Evolutionary conservation across 192 early-diverging fungal genomes (phyloP).

Genomic region (Linnemannia zychae): DNA sequence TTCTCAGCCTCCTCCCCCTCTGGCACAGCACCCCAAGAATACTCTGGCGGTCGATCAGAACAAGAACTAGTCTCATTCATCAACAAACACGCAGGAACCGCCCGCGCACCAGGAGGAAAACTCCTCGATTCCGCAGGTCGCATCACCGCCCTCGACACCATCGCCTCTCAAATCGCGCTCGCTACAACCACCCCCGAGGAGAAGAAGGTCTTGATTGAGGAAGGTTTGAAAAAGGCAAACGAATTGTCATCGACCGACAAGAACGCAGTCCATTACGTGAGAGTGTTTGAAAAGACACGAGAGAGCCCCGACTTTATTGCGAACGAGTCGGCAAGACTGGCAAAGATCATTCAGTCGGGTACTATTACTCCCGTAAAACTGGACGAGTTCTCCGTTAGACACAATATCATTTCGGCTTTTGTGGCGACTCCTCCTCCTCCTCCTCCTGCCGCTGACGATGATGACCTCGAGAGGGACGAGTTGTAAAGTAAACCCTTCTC

Average conservation of each 20-base stretch:
- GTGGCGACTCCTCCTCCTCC: background rate
- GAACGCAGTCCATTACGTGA: slow-evolving; percentile 84
- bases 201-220: slow-evolving; percentile 61
- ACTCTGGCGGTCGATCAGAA: slow-evolving; percentile 80
- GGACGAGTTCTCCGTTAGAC: slow-evolving; percentile 85
- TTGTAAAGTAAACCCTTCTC: background rate
- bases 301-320: slow-evolving; percentile 76
- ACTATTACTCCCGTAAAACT: slow-evolving; percentile 74
- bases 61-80: slow-evolving; percentile 83
- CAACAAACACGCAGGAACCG: slow-evolving; percentile 86
- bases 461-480: background rate
- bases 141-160: slow-evolving; percentile 65
- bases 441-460: background rate
- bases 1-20: slow-evolving; percentile 72
- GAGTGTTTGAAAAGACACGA: slow-evolving; percentile 88
- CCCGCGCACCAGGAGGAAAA: slow-evolving; percentile 80
- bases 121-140: slow-evolving; percentile 66
- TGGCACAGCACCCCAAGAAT: slow-evolving; percentile 73
- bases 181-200: slow-evolving; percentile 58
- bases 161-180: slow-evolving; percentile 55
- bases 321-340: slow-evolving; percentile 82
- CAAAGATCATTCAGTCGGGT: slow-evolving; percentile 76
- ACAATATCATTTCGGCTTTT: slow-evolving; percentile 81
- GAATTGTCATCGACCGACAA: slow-evolving; percentile 15
- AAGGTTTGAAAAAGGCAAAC: slow-evolving; percentile 59